Evolutionary conservation across 495 filamentous ascomycete genomes (phyloP).

Genomic region (Lasiosphaeris hirsuta): DNA sequence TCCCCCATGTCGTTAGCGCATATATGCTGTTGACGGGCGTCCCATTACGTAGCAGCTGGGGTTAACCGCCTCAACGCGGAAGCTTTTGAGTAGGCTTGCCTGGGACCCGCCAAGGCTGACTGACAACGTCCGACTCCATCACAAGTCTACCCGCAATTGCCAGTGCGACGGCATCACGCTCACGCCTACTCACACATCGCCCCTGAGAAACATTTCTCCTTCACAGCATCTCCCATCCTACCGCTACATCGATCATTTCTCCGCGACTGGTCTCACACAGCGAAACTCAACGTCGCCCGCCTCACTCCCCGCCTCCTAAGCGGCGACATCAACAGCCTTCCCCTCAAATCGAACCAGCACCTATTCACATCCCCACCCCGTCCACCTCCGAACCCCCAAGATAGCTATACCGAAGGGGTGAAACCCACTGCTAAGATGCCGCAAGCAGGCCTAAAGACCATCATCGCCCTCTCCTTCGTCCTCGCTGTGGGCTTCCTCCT

Average conservation of each 20-base stretch:
- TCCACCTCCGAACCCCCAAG: not conserved
- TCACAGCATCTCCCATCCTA: no score
- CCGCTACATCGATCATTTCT: not conserved
- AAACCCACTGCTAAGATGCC: constrained; percentile 56
- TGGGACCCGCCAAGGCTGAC: constrained; percentile 24
- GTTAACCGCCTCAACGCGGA: not conserved
- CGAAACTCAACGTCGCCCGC: not conserved
- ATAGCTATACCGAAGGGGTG: not conserved
- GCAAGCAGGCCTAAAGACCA: constrained; percentile 88
- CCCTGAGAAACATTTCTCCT: not conserved
- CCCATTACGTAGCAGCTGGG: not conserved
- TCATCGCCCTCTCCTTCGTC: constrained; percentile 98
- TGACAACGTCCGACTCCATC: constrained; percentile 24
- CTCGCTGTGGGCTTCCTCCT: constrained; percentile 98
- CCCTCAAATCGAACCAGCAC: not conserved
- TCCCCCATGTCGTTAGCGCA: no score
- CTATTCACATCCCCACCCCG: not conserved
- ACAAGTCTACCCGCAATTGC: constrained; percentile 1
- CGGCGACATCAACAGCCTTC: not conserved
- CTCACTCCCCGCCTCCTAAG: not conserved
- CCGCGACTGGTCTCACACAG: no score
- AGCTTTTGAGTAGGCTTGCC: not conserved
- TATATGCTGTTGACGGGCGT: not conserved
- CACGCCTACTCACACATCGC: not conserved
- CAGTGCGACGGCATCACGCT: constrained; percentile 3